Evolutionary conservation across 495 filamentous ascomycete genomes (phyloP).

Genomic region (Cenococcum geophilum): DNA sequence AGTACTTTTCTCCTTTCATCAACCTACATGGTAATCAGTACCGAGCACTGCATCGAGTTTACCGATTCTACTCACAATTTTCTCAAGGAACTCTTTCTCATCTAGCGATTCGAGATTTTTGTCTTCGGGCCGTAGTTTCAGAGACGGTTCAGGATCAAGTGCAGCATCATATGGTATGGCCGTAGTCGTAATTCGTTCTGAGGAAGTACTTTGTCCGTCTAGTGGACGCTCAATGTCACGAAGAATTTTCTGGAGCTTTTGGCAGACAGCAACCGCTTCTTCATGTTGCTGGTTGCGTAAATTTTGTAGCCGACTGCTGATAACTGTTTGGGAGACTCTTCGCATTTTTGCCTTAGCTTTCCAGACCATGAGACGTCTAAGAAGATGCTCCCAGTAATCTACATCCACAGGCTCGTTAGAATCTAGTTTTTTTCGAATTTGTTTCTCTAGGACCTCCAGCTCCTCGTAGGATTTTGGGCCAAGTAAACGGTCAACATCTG

Average conservation of each 20-base stretch:
- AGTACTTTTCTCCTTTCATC: slow-evolving; percentile 58
- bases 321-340: slow-evolving; percentile 71
- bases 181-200: neutral
- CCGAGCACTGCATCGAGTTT: neutral
- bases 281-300: slow-evolving; percentile 63
- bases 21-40: slow-evolving; percentile 34
- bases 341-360: slow-evolving; percentile 85
- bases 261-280: slow-evolving; percentile 57
- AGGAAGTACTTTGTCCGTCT: neutral
- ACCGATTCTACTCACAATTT: slow-evolving; percentile 44
- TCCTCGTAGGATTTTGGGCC: slow-evolving; percentile 83
- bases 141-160: slow-evolving; percentile 65
- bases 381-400: slow-evolving; percentile 94
- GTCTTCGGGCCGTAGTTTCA: slow-evolving; percentile 63
- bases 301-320: slow-evolving; percentile 62
- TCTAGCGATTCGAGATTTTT: slow-evolving; percentile 58
- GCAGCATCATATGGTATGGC: slow-evolving; percentile 7
- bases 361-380: slow-evolving; percentile 77
- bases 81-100: slow-evolving; percentile 55
- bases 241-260: slow-evolving; percentile 47
- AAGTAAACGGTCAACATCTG: slow-evolving; percentile 81
- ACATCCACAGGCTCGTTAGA: slow-evolving; percentile 91
- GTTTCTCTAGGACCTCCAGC: slow-evolving; percentile 71
- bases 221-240: neutral
- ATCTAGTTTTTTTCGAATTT: slow-evolving; percentile 74